A percentile compares a stretch with the other conserved stretches of the same genome.
Conservation (phyloP, 2,329 filamentous ascomycete genomes). For the Hypoxylon sp. region DNA sequence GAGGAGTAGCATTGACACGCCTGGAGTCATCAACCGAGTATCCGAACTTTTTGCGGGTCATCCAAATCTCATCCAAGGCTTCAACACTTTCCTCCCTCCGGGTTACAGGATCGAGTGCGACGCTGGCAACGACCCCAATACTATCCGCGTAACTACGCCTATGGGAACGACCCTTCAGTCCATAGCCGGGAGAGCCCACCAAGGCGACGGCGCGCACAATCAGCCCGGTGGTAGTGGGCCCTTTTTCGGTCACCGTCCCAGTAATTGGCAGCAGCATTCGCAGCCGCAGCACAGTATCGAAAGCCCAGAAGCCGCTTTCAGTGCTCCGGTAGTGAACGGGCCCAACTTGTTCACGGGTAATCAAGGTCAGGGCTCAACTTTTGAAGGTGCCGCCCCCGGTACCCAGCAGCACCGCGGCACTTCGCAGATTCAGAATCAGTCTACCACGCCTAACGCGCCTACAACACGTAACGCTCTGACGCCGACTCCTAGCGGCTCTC, state of each 20-base stretch:
- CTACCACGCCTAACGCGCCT: conserved; percentile 53
- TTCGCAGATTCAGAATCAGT: conserved; percentile 46
- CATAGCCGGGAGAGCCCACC: conserved; percentile 67
- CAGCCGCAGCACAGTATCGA: conserved; percentile 67
- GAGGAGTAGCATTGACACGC: conserved; percentile 81
- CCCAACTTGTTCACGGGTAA: conserved; percentile 56
- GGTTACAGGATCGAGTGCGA: conserved; percentile 98
- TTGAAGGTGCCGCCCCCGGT: conserved; percentile 42
- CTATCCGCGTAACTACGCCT: conserved; percentile 94
- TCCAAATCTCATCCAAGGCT: conserved; percentile 93
- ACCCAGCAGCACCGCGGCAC: conserved; percentile 45
- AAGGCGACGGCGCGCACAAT: conserved; percentile 54
- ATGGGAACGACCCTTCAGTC: conserved; percentile 96
- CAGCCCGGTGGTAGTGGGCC: conserved; percentile 51
- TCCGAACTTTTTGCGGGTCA: conserved; percentile 96
- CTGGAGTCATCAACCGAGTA: conserved; percentile 95
- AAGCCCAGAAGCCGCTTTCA: conserved; percentile 69
- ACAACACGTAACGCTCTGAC: conserved; percentile 64
- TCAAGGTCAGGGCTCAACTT: conserved; percentile 47
- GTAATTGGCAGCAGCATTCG: conserved; percentile 60
- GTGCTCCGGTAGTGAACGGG: conserved; percentile 62
- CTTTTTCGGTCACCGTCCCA: conserved; percentile 57
- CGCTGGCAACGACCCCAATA: conserved; percentile 90
- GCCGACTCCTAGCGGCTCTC: conserved; percentile 63
- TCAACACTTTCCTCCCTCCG: conserved; percentile 96